Base-by-base conservation (phyloP, 177 flowering plant genomes). In the Vitis hybrid region DNA sequence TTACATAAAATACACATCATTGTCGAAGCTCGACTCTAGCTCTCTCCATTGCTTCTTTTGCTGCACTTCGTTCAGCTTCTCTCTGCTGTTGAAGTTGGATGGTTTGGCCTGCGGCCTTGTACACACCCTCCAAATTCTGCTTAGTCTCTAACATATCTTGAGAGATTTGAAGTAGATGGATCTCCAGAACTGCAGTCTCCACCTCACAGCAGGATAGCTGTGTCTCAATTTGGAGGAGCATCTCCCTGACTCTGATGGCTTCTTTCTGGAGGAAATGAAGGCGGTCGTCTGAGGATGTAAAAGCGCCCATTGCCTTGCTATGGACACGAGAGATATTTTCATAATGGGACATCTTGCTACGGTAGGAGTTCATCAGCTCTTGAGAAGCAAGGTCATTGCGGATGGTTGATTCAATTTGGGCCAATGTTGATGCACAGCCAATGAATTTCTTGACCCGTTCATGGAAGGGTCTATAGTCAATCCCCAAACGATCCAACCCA, bases 21-120 rank as follows among this genome's bases (percentile, higher is more conserved):
- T 38, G 52, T 12, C 69, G 62, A 15, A 75, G 70, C 56, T 65
- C 65, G 38, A 22, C 1, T 53, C 52, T 70, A 1, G 73, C 77
- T 70, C 70, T 51, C 57, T 73, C 72, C 11, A 73, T 65, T 64
- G 68, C 77, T 17, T 59, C 71, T 51, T 65, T 57, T 1, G 77
- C 77, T 49, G 56, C 71, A 10, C 1, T 14, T 24, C 19, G 66
- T 49, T 73, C 71, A 1, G 15, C 65, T 67, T 71, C 78, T 53
- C 14, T 71, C 44, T 67, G 59, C 61, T 62, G 7, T 11, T 14
- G 5, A 3, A 17, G 62, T 59, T 62, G 44, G 44, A 15, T 17
- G 19, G 73, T 55, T 31, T 62, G 53, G 18, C 51, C 68, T 5
- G 65, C 75, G 55, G 63, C 59, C 49, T 10, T 50, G 3, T 63